Evolutionary conservation across 495 filamentous ascomycete species (phyloP), one percentile per base, ranked within the genome.

Genomic region (Penicillium flavigenum): DNA sequence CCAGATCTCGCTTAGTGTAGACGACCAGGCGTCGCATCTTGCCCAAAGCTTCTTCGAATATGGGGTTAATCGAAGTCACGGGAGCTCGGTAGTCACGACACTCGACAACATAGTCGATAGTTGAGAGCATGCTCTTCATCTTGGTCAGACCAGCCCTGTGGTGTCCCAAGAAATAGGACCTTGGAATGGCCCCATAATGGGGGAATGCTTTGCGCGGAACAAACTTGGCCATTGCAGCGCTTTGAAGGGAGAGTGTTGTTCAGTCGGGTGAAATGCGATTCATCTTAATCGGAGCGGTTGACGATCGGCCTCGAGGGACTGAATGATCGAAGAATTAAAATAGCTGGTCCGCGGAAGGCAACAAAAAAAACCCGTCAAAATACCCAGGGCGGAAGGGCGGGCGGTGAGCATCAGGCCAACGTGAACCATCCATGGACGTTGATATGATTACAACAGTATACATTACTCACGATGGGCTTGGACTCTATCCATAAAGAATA

Each of bases 111-210:
- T 98, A 86, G 60, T 92, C 89, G 55, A 96, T 88, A 47, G 84
- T 81, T 44, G 84, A 84, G 46, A 99, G 83, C 74, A 88, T 80
- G 54, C 83, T 85, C 72, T 89, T 89, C 89, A 99, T 98, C 68
- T 88, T 87, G 19, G 76, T 76, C 20, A 98, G 77, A n/a, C 89
- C 94, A 36, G 88, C 79, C 44, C 81, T 79, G 78, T 99, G 94
- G 70, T 99, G 94, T 55, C 94, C 94, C n/a, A 98, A 84, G 79
- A 88, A 99, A 78, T 97, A 99, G 54, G 95, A 94, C 24, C 90
- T 84, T 14, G 90, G 88, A 55, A 98, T 85, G 34, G 83, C 83
- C 53, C 87, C 81, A 67, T 85, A 76, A 32, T 76, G 68, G 3
- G 86, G 86, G 71, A 94, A 98, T 9, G 75, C 69, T 41, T 72